Conservation (phyloP, 164 flowering plant species). For the Annona cherimola region DNA sequence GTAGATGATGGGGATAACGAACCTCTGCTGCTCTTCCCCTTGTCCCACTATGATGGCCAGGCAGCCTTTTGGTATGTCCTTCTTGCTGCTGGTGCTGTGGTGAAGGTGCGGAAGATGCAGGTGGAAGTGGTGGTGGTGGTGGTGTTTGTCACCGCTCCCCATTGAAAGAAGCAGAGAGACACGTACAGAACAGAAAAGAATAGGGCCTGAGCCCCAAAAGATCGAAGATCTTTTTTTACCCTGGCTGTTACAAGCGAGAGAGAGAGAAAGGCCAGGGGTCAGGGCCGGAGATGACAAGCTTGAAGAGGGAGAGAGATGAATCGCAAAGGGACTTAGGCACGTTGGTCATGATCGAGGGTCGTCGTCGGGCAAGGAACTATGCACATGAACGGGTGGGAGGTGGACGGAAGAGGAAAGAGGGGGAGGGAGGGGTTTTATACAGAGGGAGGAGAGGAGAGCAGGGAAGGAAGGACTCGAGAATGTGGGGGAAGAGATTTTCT, state of each 20-base stretch:
- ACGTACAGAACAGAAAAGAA: not conserved
- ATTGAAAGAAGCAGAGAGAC: not conserved
- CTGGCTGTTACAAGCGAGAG: not conserved
- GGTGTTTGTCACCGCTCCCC: conserved; percentile 25
- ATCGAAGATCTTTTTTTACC: not conserved
- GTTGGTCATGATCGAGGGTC: conserved; percentile 56
- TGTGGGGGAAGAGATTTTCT: not conserved
- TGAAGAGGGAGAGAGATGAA: conserved; percentile 49
- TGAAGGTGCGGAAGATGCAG: conserved; percentile 35
- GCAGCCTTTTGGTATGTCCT: conserved; percentile 61
- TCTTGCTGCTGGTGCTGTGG: conserved; percentile 14
- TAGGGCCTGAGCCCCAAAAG: not conserved
- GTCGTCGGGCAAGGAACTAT: not conserved
- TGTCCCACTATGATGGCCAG: conserved; percentile 62
- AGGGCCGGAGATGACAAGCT: conserved; percentile 53
- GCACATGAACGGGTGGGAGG: not conserved
- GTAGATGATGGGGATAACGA: conserved; percentile 62
- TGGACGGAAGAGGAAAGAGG: not conserved
- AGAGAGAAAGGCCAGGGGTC: conserved; percentile 77
- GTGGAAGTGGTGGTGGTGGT: conserved; percentile 23
- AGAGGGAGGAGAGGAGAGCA: not conserved
- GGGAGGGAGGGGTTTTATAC: not conserved
- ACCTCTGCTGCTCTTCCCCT: conserved; percentile 55
- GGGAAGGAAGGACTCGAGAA: not conserved
- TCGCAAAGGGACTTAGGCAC: conserved; percentile 51